These are phyloP conservation scores for Brassica nigra DNA, from an alignment of 345 rosid species.

Conservation along the genomic window DNA sequence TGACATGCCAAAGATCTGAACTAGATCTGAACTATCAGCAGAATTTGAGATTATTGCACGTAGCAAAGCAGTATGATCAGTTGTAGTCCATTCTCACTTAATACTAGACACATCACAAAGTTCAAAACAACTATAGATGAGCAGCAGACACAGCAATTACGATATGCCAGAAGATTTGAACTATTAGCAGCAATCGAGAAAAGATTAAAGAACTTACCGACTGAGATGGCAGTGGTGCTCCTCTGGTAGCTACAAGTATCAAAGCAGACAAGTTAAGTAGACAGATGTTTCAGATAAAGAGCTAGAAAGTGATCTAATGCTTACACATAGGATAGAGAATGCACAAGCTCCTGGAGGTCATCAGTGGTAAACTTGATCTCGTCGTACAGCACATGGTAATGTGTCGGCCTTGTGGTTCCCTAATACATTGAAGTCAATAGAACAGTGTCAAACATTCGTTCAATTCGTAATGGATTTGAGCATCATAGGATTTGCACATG, in stretches of 20 bases:
- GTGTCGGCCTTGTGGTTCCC: constrained; percentile 84
- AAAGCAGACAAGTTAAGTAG: neutral
- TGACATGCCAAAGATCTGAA: neutral
- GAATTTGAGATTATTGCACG: too few species aligned
- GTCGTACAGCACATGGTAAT: constrained; percentile 71
- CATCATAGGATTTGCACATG: neutral
- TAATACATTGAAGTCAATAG: constrained; percentile 16
- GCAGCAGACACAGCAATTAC: too few species aligned
- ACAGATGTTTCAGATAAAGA: neutral
- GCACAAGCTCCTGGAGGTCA: constrained; percentile 78
- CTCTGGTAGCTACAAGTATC: constrained; percentile 67
- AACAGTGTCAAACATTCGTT: neutral
- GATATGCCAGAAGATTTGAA: neutral
- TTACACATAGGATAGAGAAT: constrained; percentile 73
- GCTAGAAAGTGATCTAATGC: constrained; percentile 20
- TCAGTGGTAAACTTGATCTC: constrained; percentile 64
- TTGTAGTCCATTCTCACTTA: too few species aligned
- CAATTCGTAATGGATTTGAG: neutral
- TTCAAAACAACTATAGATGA: too few species aligned
- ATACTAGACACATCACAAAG: too few species aligned
- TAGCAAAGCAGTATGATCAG: neutral
- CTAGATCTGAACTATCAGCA: neutral
- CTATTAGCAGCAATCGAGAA: neutral
- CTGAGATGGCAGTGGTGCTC: constrained; percentile 89
- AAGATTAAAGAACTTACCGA: constrained; percentile 46